Evolutionary conservation across 352 stramenopile genomes (phyloP), one percentile per base, ranked within the genome.

Genomic region (Phytophthora idaei): DNA sequence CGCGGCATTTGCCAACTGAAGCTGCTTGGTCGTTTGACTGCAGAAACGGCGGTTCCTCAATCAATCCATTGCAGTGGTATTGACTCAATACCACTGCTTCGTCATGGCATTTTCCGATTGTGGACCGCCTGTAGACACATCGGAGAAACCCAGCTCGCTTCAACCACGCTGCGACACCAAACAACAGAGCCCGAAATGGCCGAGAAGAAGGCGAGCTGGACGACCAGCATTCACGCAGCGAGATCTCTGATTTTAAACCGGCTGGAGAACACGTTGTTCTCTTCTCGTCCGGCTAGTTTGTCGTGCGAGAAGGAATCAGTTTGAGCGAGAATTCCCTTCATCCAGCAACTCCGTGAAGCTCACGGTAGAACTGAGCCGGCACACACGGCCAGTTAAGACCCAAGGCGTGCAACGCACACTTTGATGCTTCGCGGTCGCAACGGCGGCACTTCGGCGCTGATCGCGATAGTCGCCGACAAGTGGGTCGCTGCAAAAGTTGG

Each of bases 401-500:
- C 9, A 14, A 17, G 36, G 36, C 36, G 36, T 42, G 5, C 36
- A 42, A 42, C 36, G 12, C 36, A 37, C 32, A 11, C 9, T 12
- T 37, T n/a, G 36, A 17, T 42, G 29, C 21, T 57, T 61, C 46
- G 41, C 48, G 49, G 42, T 55, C 49, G 21, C 46, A 60, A 61
- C 41, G 53, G 37, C 44, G 51, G 60, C 32, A 57, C 42, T 21
- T 29, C 47, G 17, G 32, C 44, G n/a, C 15, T 59, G 47, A 55
- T 64, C 62, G 61, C 61, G 45, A 68, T 68, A 68, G 61, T 68
- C 61, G 59, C 48, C 48, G 41, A 57, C 44, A 39, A 57, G 59
- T 60, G 39, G 59, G 25, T 44, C 45, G 61, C 44, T 68, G 61
- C 60, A 67, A 67, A 68, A 62, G 39, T 64, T 65, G 32, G 63